A percentile compares a stretch with the other conserved stretches of the same genome.
Evolutionary conservation across 2,329 filamentous ascomycete species (phyloP).

Genomic region (Aspergillus japonicus): DNA sequence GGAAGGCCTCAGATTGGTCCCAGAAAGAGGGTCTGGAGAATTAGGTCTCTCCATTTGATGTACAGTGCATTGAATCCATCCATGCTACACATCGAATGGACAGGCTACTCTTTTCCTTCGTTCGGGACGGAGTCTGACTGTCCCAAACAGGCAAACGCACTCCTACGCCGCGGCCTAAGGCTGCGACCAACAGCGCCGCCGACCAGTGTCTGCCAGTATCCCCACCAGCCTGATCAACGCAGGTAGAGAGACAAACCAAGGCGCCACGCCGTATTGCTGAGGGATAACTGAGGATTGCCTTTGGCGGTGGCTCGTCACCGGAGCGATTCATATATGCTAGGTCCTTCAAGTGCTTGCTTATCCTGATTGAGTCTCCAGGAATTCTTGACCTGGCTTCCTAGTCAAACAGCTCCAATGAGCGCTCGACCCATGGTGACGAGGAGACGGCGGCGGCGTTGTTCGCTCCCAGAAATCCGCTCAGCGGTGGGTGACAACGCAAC

Average conservation of each 20-base stretch:
- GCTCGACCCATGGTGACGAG: not conserved
- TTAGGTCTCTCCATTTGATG: constrained; percentile 2
- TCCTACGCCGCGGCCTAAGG: not conserved
- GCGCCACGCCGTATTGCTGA: not conserved
- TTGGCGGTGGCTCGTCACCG: not conserved
- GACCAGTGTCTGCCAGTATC: not conserved
- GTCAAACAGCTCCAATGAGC: no score
- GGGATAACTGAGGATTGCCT: not conserved
- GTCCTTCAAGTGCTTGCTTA: not conserved
- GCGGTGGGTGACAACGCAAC: constrained; percentile 17
- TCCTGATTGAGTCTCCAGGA: not conserved
- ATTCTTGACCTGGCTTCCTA: no score
- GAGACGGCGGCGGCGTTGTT: constrained; percentile 14
- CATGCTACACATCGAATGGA: constrained; percentile 14
- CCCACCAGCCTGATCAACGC: not conserved
- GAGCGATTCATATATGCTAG: not conserved
- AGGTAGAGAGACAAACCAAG: not conserved
- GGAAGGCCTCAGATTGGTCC: constrained; percentile 6
- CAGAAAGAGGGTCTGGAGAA: constrained; percentile 12
- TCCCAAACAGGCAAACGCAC: constrained; percentile 11
- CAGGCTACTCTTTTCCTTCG: constrained; percentile 2
- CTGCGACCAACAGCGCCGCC: not conserved
- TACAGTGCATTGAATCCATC: constrained; percentile 5
- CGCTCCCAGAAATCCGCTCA: constrained; percentile 15
- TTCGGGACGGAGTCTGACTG: not conserved